A percentile compares a stretch with the other conserved stretches of the same genome.
These are phyloP conservation scores for Yamadazyma oceani DNA, from an alignment of 1,139 yeast genomes.

Conservation along the genomic window DNA sequence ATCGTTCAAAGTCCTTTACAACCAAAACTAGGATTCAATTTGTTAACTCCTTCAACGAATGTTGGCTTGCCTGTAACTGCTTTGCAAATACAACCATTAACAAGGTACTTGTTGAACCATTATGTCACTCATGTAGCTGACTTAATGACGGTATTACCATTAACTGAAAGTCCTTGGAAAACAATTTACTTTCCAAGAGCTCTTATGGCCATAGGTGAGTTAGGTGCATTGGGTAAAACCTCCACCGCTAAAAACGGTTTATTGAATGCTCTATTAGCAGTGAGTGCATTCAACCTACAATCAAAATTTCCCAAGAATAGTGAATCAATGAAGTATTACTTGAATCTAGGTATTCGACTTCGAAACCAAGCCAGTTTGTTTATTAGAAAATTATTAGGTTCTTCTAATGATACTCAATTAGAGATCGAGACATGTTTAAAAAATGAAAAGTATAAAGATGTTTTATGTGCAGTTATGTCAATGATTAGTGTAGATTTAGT, in stretches of 20 bases:
- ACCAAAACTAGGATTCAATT: constrained; percentile 43
- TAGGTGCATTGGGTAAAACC: constrained; percentile 72
- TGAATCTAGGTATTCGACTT: constrained; percentile 69
- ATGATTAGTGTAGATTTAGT: constrained; percentile 89
- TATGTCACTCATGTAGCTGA: constrained; percentile 82
- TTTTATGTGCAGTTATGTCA: constrained; percentile 77
- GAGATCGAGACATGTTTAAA: constrained; percentile 54
- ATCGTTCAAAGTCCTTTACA: constrained; percentile 46
- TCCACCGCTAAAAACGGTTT: constrained; percentile 77
- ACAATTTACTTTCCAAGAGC: constrained; percentile 84
- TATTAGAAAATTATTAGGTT: constrained; percentile 49
- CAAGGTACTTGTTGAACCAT: constrained; percentile 68
- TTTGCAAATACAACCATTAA: constrained; percentile 61
- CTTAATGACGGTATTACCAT: constrained; percentile 82
- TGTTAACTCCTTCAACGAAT: constrained; percentile 21
- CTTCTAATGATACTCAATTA: constrained; percentile 31
- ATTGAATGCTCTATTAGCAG: constrained; percentile 77
- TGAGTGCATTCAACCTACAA: constrained; percentile 78
- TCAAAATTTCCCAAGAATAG: constrained; percentile 64
- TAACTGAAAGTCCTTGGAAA: constrained; percentile 85
- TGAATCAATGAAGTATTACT: constrained; percentile 65
- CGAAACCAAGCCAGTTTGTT: constrained; percentile 74
- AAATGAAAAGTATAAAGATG: constrained; percentile 78
- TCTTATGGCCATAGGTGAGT: constrained; percentile 75
- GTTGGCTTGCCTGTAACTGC: constrained; percentile 61